A percentile compares a stretch with the other conserved stretches of the same genome.
phyloP scores from a whole-genome alignment of 2,329 filamentous ascomycete species.

The Fusarium sp. region DNA sequence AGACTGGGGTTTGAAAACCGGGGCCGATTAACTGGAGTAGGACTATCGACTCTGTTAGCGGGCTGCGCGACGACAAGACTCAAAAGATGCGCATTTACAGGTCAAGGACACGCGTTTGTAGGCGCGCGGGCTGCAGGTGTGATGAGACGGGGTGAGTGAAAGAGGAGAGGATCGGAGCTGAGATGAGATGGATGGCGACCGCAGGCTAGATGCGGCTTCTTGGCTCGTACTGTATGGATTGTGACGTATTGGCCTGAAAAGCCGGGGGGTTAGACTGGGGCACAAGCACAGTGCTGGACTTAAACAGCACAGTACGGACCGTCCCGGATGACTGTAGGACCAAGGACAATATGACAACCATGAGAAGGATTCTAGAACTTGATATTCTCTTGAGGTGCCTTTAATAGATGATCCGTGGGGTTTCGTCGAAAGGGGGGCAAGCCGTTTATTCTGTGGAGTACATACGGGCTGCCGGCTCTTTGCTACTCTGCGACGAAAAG shows the following conservation, averaged over 20 bases:
- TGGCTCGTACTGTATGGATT: slow-evolving; percentile 1
- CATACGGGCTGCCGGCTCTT: not conserved
- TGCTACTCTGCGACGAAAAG: slow-evolving; percentile 2
- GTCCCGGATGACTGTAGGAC: not conserved
- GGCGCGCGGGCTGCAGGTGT: not conserved
- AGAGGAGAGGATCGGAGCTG: slow-evolving; percentile 8
- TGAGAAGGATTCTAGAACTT: not conserved
- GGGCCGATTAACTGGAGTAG: slow-evolving; percentile 18
- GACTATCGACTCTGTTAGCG: slow-evolving; percentile 9
- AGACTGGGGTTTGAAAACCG: slow-evolving; percentile 38
- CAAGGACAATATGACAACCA: not conserved
- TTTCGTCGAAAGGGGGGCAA: not conserved
- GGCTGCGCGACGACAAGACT: not conserved
- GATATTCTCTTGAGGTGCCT: not conserved
- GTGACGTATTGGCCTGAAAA: not conserved
- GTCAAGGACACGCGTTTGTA: not conserved
- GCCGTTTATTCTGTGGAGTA: not conserved
- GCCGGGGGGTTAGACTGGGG: too few relatives aligned
- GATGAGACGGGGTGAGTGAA: not conserved
- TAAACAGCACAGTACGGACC: slow-evolving; percentile 9
- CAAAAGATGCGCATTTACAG: not conserved
- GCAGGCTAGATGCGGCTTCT: not conserved
- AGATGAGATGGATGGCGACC: slow-evolving; percentile 2
- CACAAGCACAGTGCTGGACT: not conserved
- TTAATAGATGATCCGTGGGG: not conserved